Base-by-base conservation (phyloP, 108 stramenopile genomes). In the Nitzschia putrida region DNA sequence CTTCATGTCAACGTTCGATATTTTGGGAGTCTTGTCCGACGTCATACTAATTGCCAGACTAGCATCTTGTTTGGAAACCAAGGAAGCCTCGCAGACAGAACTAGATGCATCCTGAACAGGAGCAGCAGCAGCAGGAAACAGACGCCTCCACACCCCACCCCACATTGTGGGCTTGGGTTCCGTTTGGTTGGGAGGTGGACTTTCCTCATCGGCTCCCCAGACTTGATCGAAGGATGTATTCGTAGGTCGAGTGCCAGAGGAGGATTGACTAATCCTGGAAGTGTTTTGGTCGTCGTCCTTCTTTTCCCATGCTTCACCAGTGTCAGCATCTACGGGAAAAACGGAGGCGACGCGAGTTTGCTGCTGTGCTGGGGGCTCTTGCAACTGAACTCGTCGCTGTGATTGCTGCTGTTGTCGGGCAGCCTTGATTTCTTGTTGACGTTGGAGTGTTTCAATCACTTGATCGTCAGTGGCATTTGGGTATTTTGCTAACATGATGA, bases 401-500 rank as follows among this genome's bases (percentile, higher is more conserved):
- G 53, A 53, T 57, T 64, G 55, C n/a, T 59, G 57, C 12, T 70
- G 57, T 16, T 60, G 38, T n/a, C 24, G n/a, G 25, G 47, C 34
- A 22, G 38, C 53, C 26, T 64, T 51, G 6, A 38, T 25, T 44
- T 55, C 5, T 37, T 69, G 57, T 26, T 69, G 47, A 20, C 59
- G 41, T 11, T 56, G 3, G 0, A 76, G 42, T 12, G 61, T 44
- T 0, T 43, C 7, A 12, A 47, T 22, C 6, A 76, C 60, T 0
- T 76, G 47, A 23, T 47, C 16, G 16, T 69, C 67, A 0, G 47
- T 54, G 14, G 55, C 61, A 55, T 76, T 61, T 7, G 74, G 74
- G 56, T 76, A 58, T 29, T 63, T 68, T 2, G 68, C 67, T 45
- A 76, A 54, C 0, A 76, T 4, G 22, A 76, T 20, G 10, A 76